Percentiles rank a stretch among this genome's conserved stretches.
These are phyloP conservation scores for Grammothele lineata DNA, from an alignment of 768 basidiomycete species.

Conservation along the genomic window DNA sequence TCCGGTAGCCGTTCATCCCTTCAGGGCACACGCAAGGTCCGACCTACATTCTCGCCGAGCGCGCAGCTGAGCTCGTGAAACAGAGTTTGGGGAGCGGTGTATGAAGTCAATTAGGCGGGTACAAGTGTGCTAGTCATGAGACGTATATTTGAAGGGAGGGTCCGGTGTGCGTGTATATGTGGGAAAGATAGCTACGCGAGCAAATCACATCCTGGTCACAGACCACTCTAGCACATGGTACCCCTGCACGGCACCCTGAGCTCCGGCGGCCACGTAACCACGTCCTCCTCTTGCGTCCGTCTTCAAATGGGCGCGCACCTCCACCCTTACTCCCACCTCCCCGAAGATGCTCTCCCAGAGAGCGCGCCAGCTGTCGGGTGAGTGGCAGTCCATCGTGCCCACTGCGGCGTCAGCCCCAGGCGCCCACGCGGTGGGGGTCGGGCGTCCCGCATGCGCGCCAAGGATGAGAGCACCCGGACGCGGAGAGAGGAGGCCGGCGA, in stretches of 20 bases:
- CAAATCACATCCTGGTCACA: background rate
- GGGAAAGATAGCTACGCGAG: too few relatives aligned
- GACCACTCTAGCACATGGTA: conserved; percentile 4
- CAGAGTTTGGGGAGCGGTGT: too few relatives aligned
- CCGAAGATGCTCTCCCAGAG: conserved; percentile 36
- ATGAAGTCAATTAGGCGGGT: too few relatives aligned
- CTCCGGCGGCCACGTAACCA: background rate
- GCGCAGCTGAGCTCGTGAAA: conserved; percentile 33
- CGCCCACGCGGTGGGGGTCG: conserved; percentile 26
- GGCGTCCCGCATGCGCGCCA: conserved; percentile 34
- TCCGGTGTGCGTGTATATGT: too few relatives aligned
- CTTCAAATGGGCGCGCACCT: conserved; percentile 3
- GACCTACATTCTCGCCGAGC: conserved; percentile 32
- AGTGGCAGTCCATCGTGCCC: conserved; percentile 30
- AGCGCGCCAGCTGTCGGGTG: conserved; percentile 32
- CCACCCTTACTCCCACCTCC: conserved; percentile 29
- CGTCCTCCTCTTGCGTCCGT: background rate
- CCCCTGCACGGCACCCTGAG: background rate
- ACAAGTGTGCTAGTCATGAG: too few relatives aligned
- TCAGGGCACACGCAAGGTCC: conserved; percentile 33
- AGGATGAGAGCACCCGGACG: conserved; percentile 43
- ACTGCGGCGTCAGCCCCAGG: background rate
- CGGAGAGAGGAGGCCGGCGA: conserved; percentile 40
- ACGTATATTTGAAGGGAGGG: too few relatives aligned
- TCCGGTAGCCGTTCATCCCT: conserved; percentile 27